phyloP scores from a whole-genome alignment of 257 asterid species.

The Solanum clarkiae region DNA sequence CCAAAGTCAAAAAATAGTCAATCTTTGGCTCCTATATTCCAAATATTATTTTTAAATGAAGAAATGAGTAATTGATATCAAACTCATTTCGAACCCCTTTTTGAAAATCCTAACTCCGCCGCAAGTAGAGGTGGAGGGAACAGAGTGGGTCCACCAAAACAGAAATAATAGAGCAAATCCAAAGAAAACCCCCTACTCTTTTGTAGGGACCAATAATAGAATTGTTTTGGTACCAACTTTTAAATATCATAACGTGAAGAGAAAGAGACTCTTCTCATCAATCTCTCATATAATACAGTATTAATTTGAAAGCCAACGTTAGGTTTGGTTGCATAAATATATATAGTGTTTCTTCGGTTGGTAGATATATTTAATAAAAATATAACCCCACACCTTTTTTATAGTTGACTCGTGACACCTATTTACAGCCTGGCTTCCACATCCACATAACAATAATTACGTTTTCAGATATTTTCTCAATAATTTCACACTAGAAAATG shows the following conservation, averaged over 20 bases:
- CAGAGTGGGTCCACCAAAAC: neutral
- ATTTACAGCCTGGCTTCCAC: constrained; percentile 15
- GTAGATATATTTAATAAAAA: constrained; percentile 11
- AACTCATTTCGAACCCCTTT: no score
- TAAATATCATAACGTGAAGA: constrained; percentile 2
- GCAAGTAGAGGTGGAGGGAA: neutral
- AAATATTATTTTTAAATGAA: neutral
- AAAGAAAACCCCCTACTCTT: constrained; percentile 3
- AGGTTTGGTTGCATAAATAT: neutral
- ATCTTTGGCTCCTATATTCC: no score
- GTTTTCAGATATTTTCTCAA: neutral
- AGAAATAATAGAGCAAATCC: constrained; percentile 5
- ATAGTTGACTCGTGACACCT: constrained; percentile 8
- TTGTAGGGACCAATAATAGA: constrained; percentile 27
- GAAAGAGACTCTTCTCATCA: constrained; percentile 7
- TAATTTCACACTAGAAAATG: neutral
- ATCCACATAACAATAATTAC: neutral
- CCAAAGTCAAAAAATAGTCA: no score
- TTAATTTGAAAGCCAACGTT: neutral
- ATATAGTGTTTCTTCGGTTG: constrained; percentile 1
- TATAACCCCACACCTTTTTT: neutral
- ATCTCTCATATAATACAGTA: neutral
- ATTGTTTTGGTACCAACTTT: constrained; percentile 1
- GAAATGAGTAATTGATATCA: neutral
- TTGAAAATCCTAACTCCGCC: no score